Base-by-base conservation (phyloP, 2,329 filamentous ascomycete genomes). In the Aspergillus puulaauensis region DNA sequence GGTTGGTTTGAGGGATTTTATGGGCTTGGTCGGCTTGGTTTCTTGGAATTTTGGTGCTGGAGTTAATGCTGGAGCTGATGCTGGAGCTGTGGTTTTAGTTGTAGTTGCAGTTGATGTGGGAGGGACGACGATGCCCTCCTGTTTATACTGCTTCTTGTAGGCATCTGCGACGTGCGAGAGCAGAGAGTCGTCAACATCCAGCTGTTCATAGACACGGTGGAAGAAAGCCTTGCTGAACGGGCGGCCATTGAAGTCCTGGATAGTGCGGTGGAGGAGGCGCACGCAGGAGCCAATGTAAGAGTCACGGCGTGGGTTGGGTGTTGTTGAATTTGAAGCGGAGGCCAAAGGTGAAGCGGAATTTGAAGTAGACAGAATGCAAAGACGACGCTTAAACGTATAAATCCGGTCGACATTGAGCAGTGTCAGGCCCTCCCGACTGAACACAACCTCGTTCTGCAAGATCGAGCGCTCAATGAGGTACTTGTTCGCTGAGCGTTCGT, bases 401-500 rank as follows among this genome's bases (percentile, higher is more conserved):
- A 79, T 75, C 40, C 76, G 75, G 64, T 79, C 76, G 61, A 78
- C 74, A 53, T 73, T 77, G 11, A 79, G 67, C 7, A 79, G 61
- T 0, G 76, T 77, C 35, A 79, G 64, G 2, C 76, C 77, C 58
- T 79, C 77, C 45, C 75, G 72, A 55, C 72, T 75, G 66, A 77
- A 78, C 35, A 78, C 66, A 35, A 78, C 71, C 53, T 79, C 75
- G 55, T 78, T 77, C 58, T 79, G 77, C 40, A 75, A 61, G 41
- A 79, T 73, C 6, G 76, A 78, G 57, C 77, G 75, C 52, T 75
- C 68, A 40, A 77, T 67, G 6, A 78, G 68, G 59, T 77, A 76
- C 31, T 75, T 72, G 52, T 76, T 72, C 52, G 68, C 68, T n/a
- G 68, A 63, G 19, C 70, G 70, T 24, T 72, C 69, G 49, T 68